Conservation (phyloP, 2,329 filamentous ascomycete species). For the Claviceps cyperi region DNA sequence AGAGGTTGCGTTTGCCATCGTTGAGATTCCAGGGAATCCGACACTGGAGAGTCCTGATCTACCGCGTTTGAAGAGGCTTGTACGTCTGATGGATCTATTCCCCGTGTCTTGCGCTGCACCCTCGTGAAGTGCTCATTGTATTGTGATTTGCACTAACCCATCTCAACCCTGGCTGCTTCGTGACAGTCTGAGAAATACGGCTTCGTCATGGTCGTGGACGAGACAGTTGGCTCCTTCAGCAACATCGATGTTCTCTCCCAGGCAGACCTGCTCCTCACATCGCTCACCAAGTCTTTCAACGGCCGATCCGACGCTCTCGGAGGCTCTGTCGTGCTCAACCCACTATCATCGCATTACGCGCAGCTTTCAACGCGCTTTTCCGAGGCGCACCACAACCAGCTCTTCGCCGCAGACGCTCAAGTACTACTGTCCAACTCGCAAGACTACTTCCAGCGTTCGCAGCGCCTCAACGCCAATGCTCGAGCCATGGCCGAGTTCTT, state of each 20-base stretch:
- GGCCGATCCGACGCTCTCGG: constrained; percentile 41
- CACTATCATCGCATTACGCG: constrained; percentile 25
- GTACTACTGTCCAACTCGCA: constrained; percentile 30
- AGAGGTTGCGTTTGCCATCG: constrained; percentile 29
- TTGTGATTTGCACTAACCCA: too few relatives aligned
- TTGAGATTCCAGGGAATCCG: constrained; percentile 29
- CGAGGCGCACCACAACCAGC: constrained; percentile 26
- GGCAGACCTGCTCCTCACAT: constrained; percentile 35
- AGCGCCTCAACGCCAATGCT: constrained; percentile 29
- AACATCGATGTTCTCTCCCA: constrained; percentile 35
- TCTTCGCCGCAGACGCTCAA: constrained; percentile 31
- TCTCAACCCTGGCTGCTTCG: neutral
- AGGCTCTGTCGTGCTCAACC: constrained; percentile 35
- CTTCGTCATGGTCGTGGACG: constrained; percentile 32
- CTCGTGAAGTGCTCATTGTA: too few relatives aligned
- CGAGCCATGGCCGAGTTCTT: constrained; percentile 26
- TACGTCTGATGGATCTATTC: constrained; percentile 7
- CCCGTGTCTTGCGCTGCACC: too few relatives aligned
- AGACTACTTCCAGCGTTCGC: constrained; percentile 26
- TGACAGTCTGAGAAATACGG: constrained; percentile 25
- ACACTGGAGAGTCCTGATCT: constrained; percentile 20
- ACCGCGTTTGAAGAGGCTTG: constrained; percentile 21
- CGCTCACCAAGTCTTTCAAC: constrained; percentile 44
- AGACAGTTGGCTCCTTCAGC: constrained; percentile 31
- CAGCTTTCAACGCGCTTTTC: constrained; percentile 18